Percentiles rank a stretch among this genome's conserved stretches.
Evolutionary conservation across 768 basidiomycete species (phyloP).

Genomic region (Leucocoprinus leucothites): DNA sequence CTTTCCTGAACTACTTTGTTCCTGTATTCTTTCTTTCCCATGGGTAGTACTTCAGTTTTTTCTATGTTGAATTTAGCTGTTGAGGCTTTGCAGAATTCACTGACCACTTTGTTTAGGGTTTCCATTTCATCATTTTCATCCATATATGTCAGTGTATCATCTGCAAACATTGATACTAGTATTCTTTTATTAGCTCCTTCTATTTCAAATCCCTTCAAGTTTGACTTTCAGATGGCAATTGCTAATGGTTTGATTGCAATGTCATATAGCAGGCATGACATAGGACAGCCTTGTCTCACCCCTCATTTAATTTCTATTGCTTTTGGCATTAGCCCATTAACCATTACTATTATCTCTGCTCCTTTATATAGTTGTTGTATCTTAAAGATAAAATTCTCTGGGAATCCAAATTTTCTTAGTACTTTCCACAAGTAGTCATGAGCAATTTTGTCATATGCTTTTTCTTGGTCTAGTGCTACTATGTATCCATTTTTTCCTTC

Average conservation of each 20-base stretch:
- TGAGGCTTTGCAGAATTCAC: slow-evolving; percentile 18
- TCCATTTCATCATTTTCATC: not conserved
- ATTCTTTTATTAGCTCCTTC: slow-evolving; percentile 16
- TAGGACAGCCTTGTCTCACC: slow-evolving; percentile 33
- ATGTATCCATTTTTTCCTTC: slow-evolving; percentile 24
- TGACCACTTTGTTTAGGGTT: not conserved
- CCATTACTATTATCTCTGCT: slow-evolving; percentile 21
- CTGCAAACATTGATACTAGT: slow-evolving; percentile 30
- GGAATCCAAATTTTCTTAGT: slow-evolving; percentile 22
- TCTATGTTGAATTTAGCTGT: slow-evolving; percentile 17
- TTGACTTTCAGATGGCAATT: slow-evolving; percentile 21
- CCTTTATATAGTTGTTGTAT: slow-evolving; percentile 15
- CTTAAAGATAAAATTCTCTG: slow-evolving; percentile 22
- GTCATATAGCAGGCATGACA: slow-evolving; percentile 35
- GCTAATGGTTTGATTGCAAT: slow-evolving; percentile 35
- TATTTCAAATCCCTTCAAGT: slow-evolving; percentile 22
- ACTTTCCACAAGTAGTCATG: slow-evolving; percentile 29
- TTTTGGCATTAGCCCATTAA: slow-evolving; percentile 25
- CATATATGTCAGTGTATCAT: slow-evolving; percentile 27
- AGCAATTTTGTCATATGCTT: slow-evolving; percentile 32
- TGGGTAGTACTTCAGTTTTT: slow-evolving; percentile 25
- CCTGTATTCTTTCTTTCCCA: slow-evolving; percentile 18
- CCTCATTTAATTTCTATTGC: slow-evolving; percentile 23
- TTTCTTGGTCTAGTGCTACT: slow-evolving; percentile 33
- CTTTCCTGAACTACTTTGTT: not conserved